Percentiles rank a stretch among this genome's conserved stretches.
phyloP scores from a whole-genome alignment of 371 early-diverging fungal species.

The Smittium mucronatum region DNA sequence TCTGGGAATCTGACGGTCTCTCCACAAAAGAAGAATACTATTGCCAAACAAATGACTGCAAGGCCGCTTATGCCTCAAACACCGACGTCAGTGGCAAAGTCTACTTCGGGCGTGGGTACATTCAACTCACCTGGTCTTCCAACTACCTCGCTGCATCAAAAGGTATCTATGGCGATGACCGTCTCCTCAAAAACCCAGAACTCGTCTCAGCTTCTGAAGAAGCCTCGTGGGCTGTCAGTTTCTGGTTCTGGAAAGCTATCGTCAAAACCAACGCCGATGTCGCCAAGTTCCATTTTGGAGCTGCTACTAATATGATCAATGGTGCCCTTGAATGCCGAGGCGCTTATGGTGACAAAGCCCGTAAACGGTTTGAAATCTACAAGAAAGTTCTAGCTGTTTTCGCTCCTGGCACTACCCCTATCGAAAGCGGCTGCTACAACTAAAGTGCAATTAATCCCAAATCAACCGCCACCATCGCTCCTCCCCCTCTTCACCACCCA shows the following conservation, averaged over 20 bases:
- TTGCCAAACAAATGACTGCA: conserved; percentile 17
- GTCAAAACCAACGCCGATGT: conserved; percentile 13
- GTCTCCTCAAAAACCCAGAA: conserved; percentile 14
- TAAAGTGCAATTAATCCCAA: too few species aligned
- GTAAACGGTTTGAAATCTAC: conserved; percentile 32
- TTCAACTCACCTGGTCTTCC: conserved; percentile 19
- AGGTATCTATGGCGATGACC: conserved; percentile 14
- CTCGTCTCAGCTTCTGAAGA: conserved; percentile 9
- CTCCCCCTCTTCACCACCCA: too few species aligned
- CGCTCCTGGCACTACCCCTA: conserved; percentile 21
- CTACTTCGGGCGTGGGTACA: conserved; percentile 20
- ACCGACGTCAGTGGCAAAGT: not conserved
- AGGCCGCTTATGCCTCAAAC: not conserved
- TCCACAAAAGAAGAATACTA: conserved; percentile 25
- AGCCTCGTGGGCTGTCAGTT: conserved; percentile 6
- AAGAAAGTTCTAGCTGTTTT: conserved; percentile 23
- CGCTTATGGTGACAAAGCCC: conserved; percentile 26
- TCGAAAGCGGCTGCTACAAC: conserved; percentile 29
- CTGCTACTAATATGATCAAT: conserved; percentile 16
- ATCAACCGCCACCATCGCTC: too few species aligned
- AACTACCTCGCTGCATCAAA: conserved; percentile 17
- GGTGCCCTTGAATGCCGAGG: conserved; percentile 23
- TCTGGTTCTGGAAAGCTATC: conserved; percentile 15
- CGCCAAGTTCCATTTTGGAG: conserved; percentile 12
- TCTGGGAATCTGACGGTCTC: conserved; percentile 34